Evolutionary conservation across 225 moss, liverwort and hornwort species (phyloP).

Genomic region (Bryoerythrophyllum caledonicum): DNA sequence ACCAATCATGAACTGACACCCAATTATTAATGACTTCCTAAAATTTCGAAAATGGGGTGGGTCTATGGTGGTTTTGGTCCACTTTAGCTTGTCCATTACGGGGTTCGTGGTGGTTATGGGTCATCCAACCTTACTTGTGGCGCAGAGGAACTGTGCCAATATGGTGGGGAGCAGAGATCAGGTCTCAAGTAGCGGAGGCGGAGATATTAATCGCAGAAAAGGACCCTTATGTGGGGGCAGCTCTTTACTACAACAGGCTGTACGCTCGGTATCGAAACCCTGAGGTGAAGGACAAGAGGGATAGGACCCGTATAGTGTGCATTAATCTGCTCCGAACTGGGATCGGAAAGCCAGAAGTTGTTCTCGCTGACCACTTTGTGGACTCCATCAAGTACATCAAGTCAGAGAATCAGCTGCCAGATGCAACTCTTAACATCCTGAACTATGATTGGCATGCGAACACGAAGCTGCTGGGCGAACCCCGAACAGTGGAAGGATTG

Average conservation of each 20-base stretch:
- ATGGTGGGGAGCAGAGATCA: slow-evolving; percentile 99
- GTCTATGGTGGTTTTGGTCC: too few relatives aligned
- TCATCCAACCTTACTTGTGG: too few relatives aligned
- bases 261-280: slow-evolving; percentile 59
- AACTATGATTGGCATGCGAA: slow-evolving; percentile 99
- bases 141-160: slow-evolving; percentile 99
- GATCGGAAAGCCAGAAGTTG: slow-evolving; percentile 80
- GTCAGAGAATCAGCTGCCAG: slow-evolving; percentile 73
- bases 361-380: slow-evolving; percentile 68
- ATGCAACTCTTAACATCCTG: slow-evolving; percentile 64
- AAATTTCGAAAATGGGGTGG: too few relatives aligned
- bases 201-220: slow-evolving; percentile 89
- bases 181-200: slow-evolving; percentile 90
- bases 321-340: slow-evolving; percentile 84
- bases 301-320: slow-evolving; percentile 65
- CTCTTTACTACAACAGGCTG: slow-evolving; percentile 76
- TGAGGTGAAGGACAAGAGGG: slow-evolving; percentile 13
- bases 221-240: slow-evolving; percentile 77
- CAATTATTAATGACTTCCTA: too few relatives aligned
- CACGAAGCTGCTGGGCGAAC: slow-evolving; percentile 85
- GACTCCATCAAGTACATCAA: slow-evolving; percentile 64
- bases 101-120: too few relatives aligned
- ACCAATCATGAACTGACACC: too few relatives aligned
- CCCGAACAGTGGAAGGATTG: slow-evolving; percentile 76
- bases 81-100: too few relatives aligned